These are phyloP conservation scores for Akanthomyces muscarius DNA, from an alignment of 2,329 filamentous ascomycete genomes.

Conservation along the genomic window DNA sequence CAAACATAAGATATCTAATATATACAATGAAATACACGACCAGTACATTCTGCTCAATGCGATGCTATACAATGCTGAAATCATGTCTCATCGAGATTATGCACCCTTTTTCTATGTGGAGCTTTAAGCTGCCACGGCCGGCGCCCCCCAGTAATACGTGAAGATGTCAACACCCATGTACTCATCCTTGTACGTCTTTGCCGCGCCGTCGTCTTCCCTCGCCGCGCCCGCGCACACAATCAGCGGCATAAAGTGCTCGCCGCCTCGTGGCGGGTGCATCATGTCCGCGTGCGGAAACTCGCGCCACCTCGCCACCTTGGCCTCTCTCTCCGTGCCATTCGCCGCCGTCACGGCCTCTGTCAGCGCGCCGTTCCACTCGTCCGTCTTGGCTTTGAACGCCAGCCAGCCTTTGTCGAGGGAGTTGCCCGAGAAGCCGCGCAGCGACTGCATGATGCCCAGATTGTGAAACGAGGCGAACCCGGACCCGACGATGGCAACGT, in stretches of 20 bases:
- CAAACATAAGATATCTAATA: not conserved
- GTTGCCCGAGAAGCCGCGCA: constrained; percentile 19
- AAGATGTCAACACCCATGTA: constrained; percentile 47
- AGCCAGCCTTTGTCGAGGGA: constrained; percentile 6
- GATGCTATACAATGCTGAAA: not conserved
- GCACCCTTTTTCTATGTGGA: constrained; percentile 4
- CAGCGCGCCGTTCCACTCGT: constrained; percentile 45
- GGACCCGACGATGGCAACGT: constrained; percentile 57
- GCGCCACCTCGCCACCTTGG: constrained; percentile 44
- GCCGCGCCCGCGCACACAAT: constrained; percentile 53
- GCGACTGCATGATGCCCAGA: constrained; percentile 41
- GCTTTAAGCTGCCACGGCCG: constrained; percentile 20
- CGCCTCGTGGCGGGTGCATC: constrained; percentile 51
- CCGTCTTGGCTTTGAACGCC: constrained; percentile 27
- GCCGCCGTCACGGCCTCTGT: constrained; percentile 36
- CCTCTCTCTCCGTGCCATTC: constrained; percentile 33
- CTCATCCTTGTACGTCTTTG: constrained; percentile 44
- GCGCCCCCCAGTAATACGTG: constrained; percentile 52
- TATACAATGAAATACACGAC: not conserved
- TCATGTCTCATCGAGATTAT: not conserved
- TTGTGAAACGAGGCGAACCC: constrained; percentile 59
- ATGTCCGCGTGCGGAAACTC: constrained; percentile 43
- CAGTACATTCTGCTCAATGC: not conserved
- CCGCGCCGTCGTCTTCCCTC: constrained; percentile 34
- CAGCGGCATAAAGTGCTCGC: constrained; percentile 58